A percentile compares a stretch with the other conserved stretches of the same genome.
Evolutionary conservation across 345 rosid species (phyloP).

Genomic region (Crucihimalaya himalaica): DNA sequence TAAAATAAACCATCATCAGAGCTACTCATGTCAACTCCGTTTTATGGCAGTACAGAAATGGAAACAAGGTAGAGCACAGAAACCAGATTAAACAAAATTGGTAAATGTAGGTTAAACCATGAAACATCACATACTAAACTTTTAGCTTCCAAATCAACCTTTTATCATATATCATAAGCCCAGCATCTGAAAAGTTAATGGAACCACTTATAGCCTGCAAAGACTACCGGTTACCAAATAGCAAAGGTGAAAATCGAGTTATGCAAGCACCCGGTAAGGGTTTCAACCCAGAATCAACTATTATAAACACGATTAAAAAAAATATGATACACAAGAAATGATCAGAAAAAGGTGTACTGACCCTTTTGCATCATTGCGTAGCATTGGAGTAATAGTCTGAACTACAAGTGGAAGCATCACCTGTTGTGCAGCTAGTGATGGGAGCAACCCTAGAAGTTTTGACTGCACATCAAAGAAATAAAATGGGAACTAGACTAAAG

Average conservation of each 20-base stretch:
- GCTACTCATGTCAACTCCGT: constrained; percentile 12
- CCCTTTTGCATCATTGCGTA: constrained; percentile 67
- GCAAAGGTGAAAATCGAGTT: background rate
- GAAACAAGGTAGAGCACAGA: constrained; percentile 14
- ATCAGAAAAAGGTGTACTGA: constrained; percentile 45
- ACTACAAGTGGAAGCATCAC: constrained; percentile 82
- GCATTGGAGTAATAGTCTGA: constrained; percentile 84
- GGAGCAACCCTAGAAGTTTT: constrained; percentile 80
- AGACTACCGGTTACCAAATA: constrained; percentile 20
- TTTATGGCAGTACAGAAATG: constrained; percentile 14
- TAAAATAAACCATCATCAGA: constrained; percentile 50
- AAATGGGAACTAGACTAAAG: constrained; percentile 17
- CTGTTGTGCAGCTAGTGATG: constrained; percentile 80
- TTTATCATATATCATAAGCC: constrained; percentile 1
- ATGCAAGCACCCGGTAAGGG: constrained; percentile 7
- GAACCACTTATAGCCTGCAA: constrained; percentile 3
- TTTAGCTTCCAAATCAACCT: constrained; percentile 19
- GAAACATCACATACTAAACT: constrained; percentile 16
- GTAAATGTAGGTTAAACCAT: constrained; percentile 17
- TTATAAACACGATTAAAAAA: constrained; percentile 19
- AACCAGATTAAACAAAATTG: constrained; percentile 10
- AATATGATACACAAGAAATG: background rate
- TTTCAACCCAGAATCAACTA: constrained; percentile 12
- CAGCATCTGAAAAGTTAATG: constrained; percentile 4
- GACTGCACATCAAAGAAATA: constrained; percentile 50